A percentile compares a stretch with the other conserved stretches of the same genome.
phyloP scores from a whole-genome alignment of 2,329 filamentous ascomycete species.

The Venturia asperata region DNA sequence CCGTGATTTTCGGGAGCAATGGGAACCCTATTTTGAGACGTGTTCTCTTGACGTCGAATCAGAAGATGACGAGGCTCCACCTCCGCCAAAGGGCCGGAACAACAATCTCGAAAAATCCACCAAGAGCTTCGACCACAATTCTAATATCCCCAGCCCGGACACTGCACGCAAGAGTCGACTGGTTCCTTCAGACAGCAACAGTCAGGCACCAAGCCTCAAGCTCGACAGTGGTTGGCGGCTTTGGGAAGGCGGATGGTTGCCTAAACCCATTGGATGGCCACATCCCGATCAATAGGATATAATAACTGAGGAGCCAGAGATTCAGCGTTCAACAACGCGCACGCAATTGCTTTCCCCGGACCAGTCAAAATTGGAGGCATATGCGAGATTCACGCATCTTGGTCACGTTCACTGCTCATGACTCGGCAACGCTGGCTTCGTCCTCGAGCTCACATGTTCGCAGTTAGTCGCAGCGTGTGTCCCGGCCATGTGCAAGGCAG shows the following conservation, averaged over 20 bases:
- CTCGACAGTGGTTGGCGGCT: background rate
- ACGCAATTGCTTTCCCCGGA: background rate
- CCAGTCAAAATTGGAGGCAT: background rate
- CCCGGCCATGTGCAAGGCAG: background rate
- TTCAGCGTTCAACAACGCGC: background rate
- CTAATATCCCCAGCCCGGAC: background rate
- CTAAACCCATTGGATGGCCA: conserved; percentile 11
- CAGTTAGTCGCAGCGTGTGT: background rate
- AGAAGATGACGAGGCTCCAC: background rate
- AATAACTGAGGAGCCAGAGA: background rate
- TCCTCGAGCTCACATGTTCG: background rate
- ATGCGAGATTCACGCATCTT: background rate
- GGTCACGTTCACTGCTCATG: background rate
- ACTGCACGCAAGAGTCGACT: background rate
- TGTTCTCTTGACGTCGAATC: background rate
- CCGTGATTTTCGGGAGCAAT: background rate
- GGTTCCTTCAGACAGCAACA: background rate
- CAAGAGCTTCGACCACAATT: background rate
- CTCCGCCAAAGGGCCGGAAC: background rate
- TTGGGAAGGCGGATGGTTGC: conserved; percentile 15
- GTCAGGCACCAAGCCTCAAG: background rate
- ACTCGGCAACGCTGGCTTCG: background rate
- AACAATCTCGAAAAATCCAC: background rate
- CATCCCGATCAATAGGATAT: background rate
- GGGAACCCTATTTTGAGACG: conserved; percentile 7